Evolutionary conservation across 2,329 filamentous ascomycete species (phyloP), one percentile per base, ranked within the genome.

Genomic region (Cladorrhinum sp.): DNA sequence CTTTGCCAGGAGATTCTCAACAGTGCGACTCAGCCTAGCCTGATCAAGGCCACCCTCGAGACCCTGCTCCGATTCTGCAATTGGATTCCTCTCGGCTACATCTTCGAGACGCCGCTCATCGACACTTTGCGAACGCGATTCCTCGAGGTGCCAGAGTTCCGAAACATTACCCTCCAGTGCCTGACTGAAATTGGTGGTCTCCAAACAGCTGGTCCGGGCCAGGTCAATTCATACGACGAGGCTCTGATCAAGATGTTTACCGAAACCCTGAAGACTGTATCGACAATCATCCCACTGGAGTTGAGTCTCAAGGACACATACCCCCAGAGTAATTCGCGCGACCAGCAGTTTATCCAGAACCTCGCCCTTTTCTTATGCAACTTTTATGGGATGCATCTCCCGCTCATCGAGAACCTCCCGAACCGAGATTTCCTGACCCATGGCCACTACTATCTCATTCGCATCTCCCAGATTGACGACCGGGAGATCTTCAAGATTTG

Each of bases 401-500:
- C 88, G 74, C 84, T 98, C 60, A 94, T 99, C 67, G 95, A 99
- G 77, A 96, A 95, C 70, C 84, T 99, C 23, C 94, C 95, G 24
- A 98, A 98, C 77, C 86, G 88, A 67, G 95, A 99, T 71, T 99
- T 91, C 75, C 87, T 99, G 49, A 91, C 92, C 1, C 95, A 99
- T 72, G 94, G 92, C 18, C 95, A 99, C 76, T 98, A 96, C 77
- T 99, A 99, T 76, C 86, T 99, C 14, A 97, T 99, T 71, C 89
- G 94, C 65, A 97, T 99, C 75, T 97, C 93, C 53, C 93, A 99
- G 78, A 99, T 99, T 67, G 95, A 99, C 68, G 96, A 99, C 72
- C 89, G 95, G 58, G 95, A 99, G 75, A 96, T 99, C 66, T 99
- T 99, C 86, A 99, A 99, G 83, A 99, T 99, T 72, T 96, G 91